These are phyloP conservation scores for cucumber (Cucumis sativus) DNA, from an alignment of 306 rosid species.

Conservation along the genomic window Cucumber_9930_V3 NC_026656.2:3391501-3392000, in stretches of 20 bases:
- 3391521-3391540: constrained; percentile 52
- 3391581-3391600: constrained; percentile 41
- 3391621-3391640: constrained; percentile 17
- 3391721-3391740: constrained; percentile 4
- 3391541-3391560: constrained; percentile 42
- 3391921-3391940: neutral
- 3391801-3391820: neutral
- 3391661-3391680: constrained; percentile 18
- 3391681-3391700: neutral
- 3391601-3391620: constrained; percentile 27
- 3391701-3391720: constrained; percentile 4
- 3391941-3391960: neutral
- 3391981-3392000: constrained; percentile 1
- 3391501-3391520: constrained; percentile 39
- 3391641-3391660: constrained; percentile 16
- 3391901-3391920: neutral
- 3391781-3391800: neutral
- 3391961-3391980: constrained; percentile 10
- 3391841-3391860: neutral
- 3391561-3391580: constrained; percentile 86
- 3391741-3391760: constrained; percentile 13
- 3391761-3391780: neutral
- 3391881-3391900: neutral
- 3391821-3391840: neutral
- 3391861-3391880: neutral